phyloP scores from a whole-genome alignment of 116 monocot genomes.

The Phalaenopsis hybrid region DNA sequence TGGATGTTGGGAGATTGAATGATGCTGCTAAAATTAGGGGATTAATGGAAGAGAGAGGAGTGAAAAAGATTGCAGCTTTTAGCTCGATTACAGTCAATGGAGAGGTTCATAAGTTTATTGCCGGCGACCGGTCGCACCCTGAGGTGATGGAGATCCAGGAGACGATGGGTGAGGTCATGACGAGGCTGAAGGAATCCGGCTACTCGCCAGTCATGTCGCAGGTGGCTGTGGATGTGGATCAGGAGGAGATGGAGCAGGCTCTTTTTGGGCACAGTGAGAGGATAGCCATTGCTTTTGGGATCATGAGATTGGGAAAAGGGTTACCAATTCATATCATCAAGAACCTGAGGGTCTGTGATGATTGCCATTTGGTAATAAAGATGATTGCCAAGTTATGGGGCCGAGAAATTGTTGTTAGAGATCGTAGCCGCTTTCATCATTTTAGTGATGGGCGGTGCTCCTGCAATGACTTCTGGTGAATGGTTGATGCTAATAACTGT shows the following conservation, averaged over 20 bases:
- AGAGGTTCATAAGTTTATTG: background rate
- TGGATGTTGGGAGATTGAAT: conserved; percentile 28
- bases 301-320: conserved; percentile 36
- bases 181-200: conserved; percentile 41
- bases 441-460: conserved; percentile 59
- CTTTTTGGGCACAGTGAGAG: conserved; percentile 65
- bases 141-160: conserved; percentile 30
- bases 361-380: conserved; percentile 65
- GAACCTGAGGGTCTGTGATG: conserved; percentile 64
- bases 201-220: conserved; percentile 32
- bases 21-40: background rate
- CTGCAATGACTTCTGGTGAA: conserved; percentile 81
- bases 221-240: conserved; percentile 40
- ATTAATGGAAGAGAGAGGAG: conserved; percentile 53
- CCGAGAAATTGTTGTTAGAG: conserved; percentile 58
- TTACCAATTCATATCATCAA: conserved; percentile 61
- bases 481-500: background rate
- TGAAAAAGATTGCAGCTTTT: conserved; percentile 35
- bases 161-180: conserved; percentile 36
- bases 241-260: conserved; percentile 60
- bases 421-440: conserved; percentile 79
- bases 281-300: conserved; percentile 67
- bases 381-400: conserved; percentile 53
- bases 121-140: conserved; percentile 9
- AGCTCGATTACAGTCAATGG: conserved; percentile 46